Conservation (phyloP, 176 grass and related monocot species). For the Oryza nivara region DNA sequence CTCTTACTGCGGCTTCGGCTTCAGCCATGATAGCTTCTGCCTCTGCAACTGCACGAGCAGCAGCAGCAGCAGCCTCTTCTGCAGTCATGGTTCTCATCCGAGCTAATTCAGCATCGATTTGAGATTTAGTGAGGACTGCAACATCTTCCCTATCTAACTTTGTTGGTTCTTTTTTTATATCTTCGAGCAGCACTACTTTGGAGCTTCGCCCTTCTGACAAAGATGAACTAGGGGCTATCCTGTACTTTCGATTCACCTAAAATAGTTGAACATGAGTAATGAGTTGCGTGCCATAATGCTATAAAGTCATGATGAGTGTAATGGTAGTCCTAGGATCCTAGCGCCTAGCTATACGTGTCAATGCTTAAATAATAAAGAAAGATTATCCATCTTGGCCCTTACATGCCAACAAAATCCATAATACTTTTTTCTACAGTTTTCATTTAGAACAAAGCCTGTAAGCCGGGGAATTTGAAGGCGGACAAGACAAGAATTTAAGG, state of each 20-base stretch:
- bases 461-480: not conserved
- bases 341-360: not conserved
- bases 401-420: not conserved
- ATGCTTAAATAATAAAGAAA: not conserved
- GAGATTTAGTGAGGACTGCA: constrained; percentile 57
- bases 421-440: not conserved
- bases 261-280: constrained; percentile 25
- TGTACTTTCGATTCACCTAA: constrained; percentile 92
- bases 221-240: constrained; percentile 64
- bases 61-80: constrained; percentile 62
- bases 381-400: not conserved
- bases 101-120: constrained; percentile 77
- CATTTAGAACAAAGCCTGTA: not conserved
- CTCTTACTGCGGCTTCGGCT: constrained; percentile 76
- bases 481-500: not conserved
- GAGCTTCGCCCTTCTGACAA: constrained; percentile 57
- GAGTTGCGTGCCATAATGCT: constrained; percentile 16
- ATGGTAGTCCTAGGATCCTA: not conserved
- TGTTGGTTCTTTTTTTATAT: constrained; percentile 52
- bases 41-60: constrained; percentile 77
- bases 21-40: constrained; percentile 88
- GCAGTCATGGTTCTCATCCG: constrained; percentile 74
- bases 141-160: constrained; percentile 55
- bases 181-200: constrained; percentile 68
- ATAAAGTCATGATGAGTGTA: constrained; percentile 4